Evolutionary conservation across 1,284 basidiomycete species (phyloP).

Genomic region (Rhodotorula sp.): DNA sequence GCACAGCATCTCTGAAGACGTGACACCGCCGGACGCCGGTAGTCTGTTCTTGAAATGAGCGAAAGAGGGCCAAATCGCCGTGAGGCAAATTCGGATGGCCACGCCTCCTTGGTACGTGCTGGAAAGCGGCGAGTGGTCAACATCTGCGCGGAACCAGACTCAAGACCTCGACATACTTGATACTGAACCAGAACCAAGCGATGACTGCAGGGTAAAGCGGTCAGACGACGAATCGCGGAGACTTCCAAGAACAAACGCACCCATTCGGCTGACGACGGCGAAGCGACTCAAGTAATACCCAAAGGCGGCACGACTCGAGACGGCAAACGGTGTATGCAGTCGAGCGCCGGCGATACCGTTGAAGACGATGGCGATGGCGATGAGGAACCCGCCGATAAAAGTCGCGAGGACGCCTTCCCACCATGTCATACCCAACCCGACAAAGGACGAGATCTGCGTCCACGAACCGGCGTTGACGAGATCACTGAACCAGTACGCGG

Average conservation of each 20-base stretch:
- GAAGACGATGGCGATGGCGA: conserved; percentile 44
- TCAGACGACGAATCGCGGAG: no score
- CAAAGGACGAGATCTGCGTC: conserved; percentile 21
- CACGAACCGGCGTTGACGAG: conserved; percentile 49
- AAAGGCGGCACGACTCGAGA: conserved; percentile 71
- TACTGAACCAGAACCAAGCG: conserved; percentile 41
- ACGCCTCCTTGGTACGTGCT: conserved; percentile 27
- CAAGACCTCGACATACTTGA: conserved; percentile 48
- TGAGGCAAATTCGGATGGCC: conserved; percentile 23
- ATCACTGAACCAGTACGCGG: conserved; percentile 65
- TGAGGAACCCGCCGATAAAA: conserved; percentile 24
- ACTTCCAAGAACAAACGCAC: no score
- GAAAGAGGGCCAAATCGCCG: conserved; percentile 46
- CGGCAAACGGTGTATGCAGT: conserved; percentile 57
- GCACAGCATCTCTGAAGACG: conserved; percentile 60
- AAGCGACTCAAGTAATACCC: conserved; percentile 72
- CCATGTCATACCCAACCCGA: conserved; percentile 4
- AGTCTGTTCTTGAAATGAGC: conserved; percentile 27
- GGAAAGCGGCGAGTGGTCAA: conserved; percentile 4
- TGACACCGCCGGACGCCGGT: conserved; percentile 25
- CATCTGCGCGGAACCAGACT: conserved; percentile 54
- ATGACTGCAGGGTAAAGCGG: conserved; percentile 2
- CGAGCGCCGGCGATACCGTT: conserved; percentile 24
- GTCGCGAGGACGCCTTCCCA: conserved; percentile 34
- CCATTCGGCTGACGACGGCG: conserved; percentile 54